A percentile compares a stretch with the other conserved stretches of the same genome.
phyloP scores from a whole-genome alignment of 495 filamentous ascomycete species.

The Usnea hakonensis region DNA sequence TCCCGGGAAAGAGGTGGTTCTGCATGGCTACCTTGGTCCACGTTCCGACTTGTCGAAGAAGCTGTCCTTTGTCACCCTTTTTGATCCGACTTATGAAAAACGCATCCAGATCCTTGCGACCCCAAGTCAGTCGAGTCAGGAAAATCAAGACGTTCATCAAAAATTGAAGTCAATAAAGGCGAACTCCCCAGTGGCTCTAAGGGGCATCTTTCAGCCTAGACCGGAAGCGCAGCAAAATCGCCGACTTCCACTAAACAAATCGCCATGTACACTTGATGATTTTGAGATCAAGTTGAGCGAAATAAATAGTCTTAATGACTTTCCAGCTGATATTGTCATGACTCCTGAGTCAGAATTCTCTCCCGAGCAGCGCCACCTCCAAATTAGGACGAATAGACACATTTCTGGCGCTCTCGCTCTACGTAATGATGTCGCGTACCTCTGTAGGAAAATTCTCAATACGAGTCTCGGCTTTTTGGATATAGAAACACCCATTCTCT shows the following conservation, averaged over 20 bases:
- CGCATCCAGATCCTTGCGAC: slow-evolving; percentile 49
- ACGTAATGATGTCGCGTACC: slow-evolving; percentile 43
- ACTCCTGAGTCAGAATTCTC: slow-evolving; percentile 63
- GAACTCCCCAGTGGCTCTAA: slow-evolving; percentile 46
- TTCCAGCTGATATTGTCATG: slow-evolving; percentile 68
- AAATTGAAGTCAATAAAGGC: slow-evolving; percentile 40
- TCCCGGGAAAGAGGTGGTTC: slow-evolving; percentile 43
- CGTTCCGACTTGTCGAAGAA: slow-evolving; percentile 56
- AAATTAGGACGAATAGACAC: slow-evolving; percentile 61
- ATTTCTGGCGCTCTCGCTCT: slow-evolving; percentile 57
- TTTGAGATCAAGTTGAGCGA: slow-evolving; percentile 57
- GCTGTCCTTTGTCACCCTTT: slow-evolving; percentile 60
- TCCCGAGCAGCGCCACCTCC: slow-evolving; percentile 69
- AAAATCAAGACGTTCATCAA: slow-evolving; percentile 32
- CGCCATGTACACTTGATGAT: slow-evolving; percentile 24
- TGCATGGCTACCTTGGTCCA: slow-evolving; percentile 66
- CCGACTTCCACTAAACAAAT: slow-evolving; percentile 22
- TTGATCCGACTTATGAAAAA: slow-evolving; percentile 40
- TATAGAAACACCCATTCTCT: slow-evolving; percentile 86
- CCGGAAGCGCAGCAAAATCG: slow-evolving; percentile 23
- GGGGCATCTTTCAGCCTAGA: slow-evolving; percentile 39
- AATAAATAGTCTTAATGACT: slow-evolving; percentile 63
- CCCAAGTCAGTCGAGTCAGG: slow-evolving; percentile 26
- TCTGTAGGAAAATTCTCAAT: slow-evolving; percentile 47
- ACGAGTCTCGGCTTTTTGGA: slow-evolving; percentile 54